These are phyloP conservation scores for Daldinia bambusicola DNA, from an alignment of 495 filamentous ascomycete genomes.

Conservation along the genomic window DNA sequence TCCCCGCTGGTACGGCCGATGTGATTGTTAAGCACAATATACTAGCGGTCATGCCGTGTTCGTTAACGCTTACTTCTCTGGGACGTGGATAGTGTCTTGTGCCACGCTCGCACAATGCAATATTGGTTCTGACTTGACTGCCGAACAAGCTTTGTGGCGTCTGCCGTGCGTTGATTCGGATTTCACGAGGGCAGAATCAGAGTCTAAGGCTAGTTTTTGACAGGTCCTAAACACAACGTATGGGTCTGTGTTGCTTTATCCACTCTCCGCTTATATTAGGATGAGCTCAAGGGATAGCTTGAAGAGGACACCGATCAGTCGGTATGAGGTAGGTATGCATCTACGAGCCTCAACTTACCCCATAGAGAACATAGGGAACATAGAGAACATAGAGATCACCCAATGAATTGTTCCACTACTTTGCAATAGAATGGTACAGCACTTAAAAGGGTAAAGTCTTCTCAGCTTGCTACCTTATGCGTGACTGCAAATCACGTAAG, in stretches of 20 bases:
- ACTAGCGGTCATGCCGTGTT: conserved; percentile 50
- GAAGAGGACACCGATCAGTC: background rate
- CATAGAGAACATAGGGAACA: background rate
- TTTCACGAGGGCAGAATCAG: conserved; percentile 35
- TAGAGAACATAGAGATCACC: background rate
- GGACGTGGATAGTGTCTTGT: conserved; percentile 45
- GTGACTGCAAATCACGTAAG: conserved; percentile 20
- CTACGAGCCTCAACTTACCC: background rate
- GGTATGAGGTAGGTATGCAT: background rate
- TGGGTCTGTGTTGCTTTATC: conserved; percentile 31
- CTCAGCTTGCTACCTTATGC: conserved; percentile 2
- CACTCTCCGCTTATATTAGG: conserved; percentile 21
- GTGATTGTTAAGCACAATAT: conserved; percentile 75
- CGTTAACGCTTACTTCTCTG: conserved; percentile 54
- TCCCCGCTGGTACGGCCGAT: conserved; percentile 89
- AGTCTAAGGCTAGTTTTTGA: conserved; percentile 43
- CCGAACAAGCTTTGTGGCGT: conserved; percentile 43
- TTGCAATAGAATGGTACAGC: background rate
- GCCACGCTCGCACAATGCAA: conserved; percentile 42
- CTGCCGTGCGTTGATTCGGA: conserved; percentile 33
- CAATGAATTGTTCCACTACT: conserved; percentile 4
- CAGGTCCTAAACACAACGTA: conserved; percentile 42
- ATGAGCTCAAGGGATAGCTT: conserved; percentile 2
- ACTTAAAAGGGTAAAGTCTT: conserved; percentile 3
- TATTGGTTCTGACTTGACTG: conserved; percentile 37